These are phyloP conservation scores for Claviceps cyperi DNA, from an alignment of 2,329 filamentous ascomycete genomes.

Conservation along the genomic window DNA sequence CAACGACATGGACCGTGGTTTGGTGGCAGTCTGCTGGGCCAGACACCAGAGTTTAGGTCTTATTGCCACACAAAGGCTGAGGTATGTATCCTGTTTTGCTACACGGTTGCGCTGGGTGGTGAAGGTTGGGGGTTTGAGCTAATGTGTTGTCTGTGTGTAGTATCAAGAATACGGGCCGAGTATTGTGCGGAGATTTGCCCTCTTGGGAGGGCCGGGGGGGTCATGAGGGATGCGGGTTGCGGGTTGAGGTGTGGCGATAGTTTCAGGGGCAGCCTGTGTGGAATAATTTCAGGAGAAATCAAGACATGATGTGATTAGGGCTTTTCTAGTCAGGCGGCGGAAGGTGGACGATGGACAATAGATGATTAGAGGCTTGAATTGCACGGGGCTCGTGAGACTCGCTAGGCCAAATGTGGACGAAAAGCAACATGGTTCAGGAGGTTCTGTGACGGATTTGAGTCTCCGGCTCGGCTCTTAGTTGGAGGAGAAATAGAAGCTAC, in stretches of 20 bases:
- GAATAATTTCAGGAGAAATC: no score
- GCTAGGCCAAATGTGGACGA: no score
- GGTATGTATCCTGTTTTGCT: constrained; percentile 25
- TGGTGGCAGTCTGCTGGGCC: constrained; percentile 85
- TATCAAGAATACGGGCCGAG: constrained; percentile 94
- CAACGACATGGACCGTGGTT: constrained; percentile 98
- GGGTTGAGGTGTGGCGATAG: neutral
- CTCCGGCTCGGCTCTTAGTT: no score
- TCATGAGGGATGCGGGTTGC: constrained; percentile 30
- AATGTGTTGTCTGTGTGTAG: constrained; percentile 23
- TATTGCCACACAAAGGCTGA: constrained; percentile 92
- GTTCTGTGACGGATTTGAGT: no score
- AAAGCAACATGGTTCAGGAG: no score
- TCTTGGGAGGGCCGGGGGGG: constrained; percentile 81
- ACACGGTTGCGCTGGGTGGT: neutral
- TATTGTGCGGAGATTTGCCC: constrained; percentile 86
- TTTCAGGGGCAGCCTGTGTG: no score
- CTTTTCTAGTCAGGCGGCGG: no score
- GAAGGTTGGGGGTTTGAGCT: constrained; percentile 6
- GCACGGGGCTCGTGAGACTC: no score
- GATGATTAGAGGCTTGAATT: no score
- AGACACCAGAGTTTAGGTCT: constrained; percentile 95
- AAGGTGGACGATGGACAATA: no score
- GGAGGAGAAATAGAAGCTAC: no score
- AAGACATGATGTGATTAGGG: no score